Conservation (phyloP, 129 eudicot species). For the Saposhnikovia divaricata region DNA sequence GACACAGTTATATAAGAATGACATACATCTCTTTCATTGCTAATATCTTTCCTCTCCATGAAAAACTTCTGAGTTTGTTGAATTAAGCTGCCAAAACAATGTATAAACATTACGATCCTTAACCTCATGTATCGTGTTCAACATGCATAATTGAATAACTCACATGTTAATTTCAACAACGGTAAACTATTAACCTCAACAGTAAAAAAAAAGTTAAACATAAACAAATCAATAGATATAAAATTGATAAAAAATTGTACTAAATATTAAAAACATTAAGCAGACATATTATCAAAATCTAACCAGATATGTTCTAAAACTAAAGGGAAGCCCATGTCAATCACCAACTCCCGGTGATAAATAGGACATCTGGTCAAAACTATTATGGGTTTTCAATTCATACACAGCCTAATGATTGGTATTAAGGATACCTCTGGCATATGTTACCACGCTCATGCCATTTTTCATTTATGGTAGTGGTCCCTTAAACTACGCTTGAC, state of each 20-base stretch:
- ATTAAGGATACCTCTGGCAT: neutral
- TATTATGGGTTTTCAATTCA: neutral
- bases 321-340: neutral
- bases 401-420: neutral
- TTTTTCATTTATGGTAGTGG: neutral
- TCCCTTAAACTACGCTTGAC: neutral
- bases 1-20: constrained; percentile 11
- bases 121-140: neutral
- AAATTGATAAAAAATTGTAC: neutral
- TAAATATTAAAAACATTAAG: neutral
- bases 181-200: neutral
- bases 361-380: neutral
- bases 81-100: constrained; percentile 61
- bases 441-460: neutral
- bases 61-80: constrained; percentile 71
- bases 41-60: constrained; percentile 51
- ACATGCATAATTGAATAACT: constrained; percentile 6
- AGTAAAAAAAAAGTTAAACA: neutral
- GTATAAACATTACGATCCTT: constrained; percentile 16
- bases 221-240: neutral
- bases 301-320: neutral
- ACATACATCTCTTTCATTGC: constrained; percentile 68
- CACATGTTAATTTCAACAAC: constrained; percentile 8
- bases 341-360: neutral
- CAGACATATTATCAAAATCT: neutral